phyloP scores from a whole-genome alignment of 1,284 basidiomycete species.

The Cutaneotrichosporon cavernicola region DNA sequence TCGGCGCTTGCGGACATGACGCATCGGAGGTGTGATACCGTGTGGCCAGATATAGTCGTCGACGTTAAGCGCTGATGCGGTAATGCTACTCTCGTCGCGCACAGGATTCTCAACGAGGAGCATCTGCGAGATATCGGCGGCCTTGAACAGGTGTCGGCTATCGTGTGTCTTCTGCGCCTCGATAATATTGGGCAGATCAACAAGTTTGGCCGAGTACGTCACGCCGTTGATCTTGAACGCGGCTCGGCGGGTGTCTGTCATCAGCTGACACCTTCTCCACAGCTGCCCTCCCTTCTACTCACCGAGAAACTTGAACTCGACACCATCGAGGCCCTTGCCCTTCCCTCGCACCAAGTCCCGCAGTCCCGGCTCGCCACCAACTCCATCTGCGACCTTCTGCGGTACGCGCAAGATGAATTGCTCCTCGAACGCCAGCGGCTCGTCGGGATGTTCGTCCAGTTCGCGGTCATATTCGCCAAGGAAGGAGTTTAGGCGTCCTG shows the following conservation, averaged over 20 bases:
- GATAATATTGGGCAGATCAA: constrained; percentile 91
- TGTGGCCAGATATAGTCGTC: constrained; percentile 98
- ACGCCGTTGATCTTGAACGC: constrained; percentile 82
- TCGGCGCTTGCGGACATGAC: constrained; percentile 85
- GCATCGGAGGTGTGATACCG: constrained; percentile 90
- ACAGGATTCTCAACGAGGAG: constrained; percentile 78
- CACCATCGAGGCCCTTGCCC: constrained; percentile 71
- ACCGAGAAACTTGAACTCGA: constrained; percentile 99
- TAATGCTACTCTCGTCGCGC: constrained; percentile 63
- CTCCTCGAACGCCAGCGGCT: constrained; percentile 86
- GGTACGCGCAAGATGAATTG: constrained; percentile 94
- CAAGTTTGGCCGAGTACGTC: constrained; percentile 85
- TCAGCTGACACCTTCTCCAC: not conserved
- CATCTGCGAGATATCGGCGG: constrained; percentile 96
- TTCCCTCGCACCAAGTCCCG: constrained; percentile 76
- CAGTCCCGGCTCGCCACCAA: constrained; percentile 59
- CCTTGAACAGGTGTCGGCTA: constrained; percentile 96
- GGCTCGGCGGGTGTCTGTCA: constrained; percentile 83
- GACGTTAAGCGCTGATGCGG: constrained; percentile 68
- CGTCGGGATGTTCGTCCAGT: constrained; percentile 90
- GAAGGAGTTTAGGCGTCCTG: constrained; percentile 62
- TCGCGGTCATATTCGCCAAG: constrained; percentile 88
- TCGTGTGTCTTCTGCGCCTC: constrained; percentile 97
- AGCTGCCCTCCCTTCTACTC: constrained; percentile 25
- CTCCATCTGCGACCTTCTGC: constrained; percentile 57